These are phyloP conservation scores for Erodium moschatum DNA, from an alignment of 441 rosid species.

Conservation along the genomic window DNA sequence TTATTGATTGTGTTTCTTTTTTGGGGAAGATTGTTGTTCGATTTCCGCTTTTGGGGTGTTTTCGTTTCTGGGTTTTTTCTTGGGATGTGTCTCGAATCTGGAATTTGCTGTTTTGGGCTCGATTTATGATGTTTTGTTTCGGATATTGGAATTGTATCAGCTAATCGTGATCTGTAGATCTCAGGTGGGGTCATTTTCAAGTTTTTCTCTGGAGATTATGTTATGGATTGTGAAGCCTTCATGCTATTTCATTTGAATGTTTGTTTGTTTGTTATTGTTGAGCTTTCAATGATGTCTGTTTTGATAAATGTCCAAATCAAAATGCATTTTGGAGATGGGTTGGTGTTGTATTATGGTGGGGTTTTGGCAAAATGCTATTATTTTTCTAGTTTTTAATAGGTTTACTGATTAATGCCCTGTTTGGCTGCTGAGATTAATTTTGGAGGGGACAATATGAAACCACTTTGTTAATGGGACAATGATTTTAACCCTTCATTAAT, in stretches of 20 bases:
- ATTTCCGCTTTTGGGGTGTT: background rate
- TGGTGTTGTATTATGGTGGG: background rate
- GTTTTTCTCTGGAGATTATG: background rate
- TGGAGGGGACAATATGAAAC: background rate
- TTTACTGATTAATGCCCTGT: background rate
- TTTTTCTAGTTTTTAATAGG: background rate
- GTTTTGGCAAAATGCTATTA: background rate
- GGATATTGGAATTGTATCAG: constrained; percentile 18
- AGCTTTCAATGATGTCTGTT: constrained; percentile 19
- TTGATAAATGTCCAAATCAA: constrained; percentile 15
- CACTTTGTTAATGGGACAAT: too few relatives aligned
- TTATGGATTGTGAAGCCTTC: background rate
- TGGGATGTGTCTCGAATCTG: background rate
- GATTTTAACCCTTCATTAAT: too few relatives aligned
- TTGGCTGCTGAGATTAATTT: background rate
- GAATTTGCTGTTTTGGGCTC: background rate
- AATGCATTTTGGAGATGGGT: background rate
- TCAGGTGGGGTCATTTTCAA: constrained; percentile 35
- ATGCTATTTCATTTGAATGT: constrained; percentile 1
- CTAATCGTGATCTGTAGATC: constrained; percentile 35
- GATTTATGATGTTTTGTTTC: constrained; percentile 8
- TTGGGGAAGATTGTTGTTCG: background rate
- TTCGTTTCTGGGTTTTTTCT: background rate
- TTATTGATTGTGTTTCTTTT: background rate
- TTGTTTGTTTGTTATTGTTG: constrained; percentile 8